phyloP scores from a whole-genome alignment of 129 eudicot genomes.

The Flaveria trinervia region DNA sequence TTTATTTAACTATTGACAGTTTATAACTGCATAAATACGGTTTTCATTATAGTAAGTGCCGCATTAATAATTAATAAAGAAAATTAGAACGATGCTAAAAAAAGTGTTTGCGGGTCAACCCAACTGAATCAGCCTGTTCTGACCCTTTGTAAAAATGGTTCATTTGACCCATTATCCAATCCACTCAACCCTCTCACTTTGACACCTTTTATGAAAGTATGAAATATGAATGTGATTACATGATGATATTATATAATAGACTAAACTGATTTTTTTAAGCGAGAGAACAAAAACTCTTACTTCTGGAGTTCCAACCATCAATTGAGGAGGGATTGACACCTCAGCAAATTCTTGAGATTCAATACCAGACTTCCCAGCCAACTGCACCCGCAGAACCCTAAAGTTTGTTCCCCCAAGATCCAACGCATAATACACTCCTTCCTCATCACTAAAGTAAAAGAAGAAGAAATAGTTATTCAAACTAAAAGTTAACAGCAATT shows the following conservation, averaged over 20 bases:
- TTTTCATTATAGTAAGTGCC: not conserved
- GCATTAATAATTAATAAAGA: not conserved
- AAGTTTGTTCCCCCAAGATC: constrained; percentile 99
- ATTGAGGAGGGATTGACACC: constrained; percentile 75
- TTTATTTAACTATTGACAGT: not conserved
- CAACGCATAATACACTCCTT: constrained; percentile 84
- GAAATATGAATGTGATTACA: not conserved
- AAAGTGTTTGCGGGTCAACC: not conserved
- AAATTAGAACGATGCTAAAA: not conserved
- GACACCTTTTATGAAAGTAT: constrained; percentile 5
- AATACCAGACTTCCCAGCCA: constrained; percentile 67
- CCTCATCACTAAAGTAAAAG: constrained; percentile 58
- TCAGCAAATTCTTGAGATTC: constrained; percentile 72
- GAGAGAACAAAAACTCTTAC: constrained; percentile 47
- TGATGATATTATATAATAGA: not conserved
- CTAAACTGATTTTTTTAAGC: not conserved
- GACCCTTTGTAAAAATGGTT: not conserved
- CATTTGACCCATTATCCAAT: constrained; percentile 1
- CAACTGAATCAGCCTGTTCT: not conserved
- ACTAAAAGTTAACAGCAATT: constrained; percentile 2
- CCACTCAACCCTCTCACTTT: not conserved
- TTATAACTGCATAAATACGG: not conserved
- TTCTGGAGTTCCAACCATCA: constrained; percentile 83
- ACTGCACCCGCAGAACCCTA: constrained; percentile 78
- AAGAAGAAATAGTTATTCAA: not conserved